These are phyloP conservation scores for Sechiopsis laciniata DNA, from an alignment of 306 rosid genomes.

Conservation along the genomic window DNA sequence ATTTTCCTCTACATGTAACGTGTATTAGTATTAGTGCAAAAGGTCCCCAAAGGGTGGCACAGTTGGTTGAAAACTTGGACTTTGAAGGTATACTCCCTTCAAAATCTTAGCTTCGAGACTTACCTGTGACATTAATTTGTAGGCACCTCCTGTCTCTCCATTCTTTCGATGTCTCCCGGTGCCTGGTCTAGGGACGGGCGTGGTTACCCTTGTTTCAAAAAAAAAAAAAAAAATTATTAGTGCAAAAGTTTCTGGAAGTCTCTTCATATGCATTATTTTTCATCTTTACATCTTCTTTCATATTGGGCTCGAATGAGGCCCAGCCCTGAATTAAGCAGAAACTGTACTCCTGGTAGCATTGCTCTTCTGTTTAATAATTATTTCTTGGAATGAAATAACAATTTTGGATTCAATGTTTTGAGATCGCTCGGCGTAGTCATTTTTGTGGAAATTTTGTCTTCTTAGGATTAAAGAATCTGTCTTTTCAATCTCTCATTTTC, in stretches of 20 bases:
- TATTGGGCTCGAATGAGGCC: conserved; percentile 18
- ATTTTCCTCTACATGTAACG: conserved; percentile 6
- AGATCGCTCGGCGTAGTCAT: background rate
- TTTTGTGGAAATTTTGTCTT: background rate
- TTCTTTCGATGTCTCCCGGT: too few species aligned
- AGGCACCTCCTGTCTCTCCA: too few species aligned
- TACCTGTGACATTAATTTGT: too few species aligned
- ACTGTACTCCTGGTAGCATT: conserved; percentile 1
- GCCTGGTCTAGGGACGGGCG: too few species aligned
- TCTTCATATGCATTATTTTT: background rate
- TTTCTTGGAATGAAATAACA: background rate
- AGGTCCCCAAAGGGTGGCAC: too few species aligned
- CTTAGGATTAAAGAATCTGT: conserved; percentile 3
- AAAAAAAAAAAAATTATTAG: too few species aligned
- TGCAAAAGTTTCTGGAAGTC: conserved; percentile 6
- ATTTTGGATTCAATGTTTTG: background rate
- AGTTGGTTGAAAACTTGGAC: too few species aligned
- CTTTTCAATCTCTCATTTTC: background rate
- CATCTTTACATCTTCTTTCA: background rate
- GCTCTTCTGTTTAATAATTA: background rate
- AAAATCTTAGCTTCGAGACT: too few species aligned
- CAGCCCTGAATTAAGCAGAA: background rate
- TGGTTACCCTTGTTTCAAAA: too few species aligned
- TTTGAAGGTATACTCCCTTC: too few species aligned
- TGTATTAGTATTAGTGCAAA: conserved; percentile 1